Base-by-base conservation (phyloP, 2,329 filamentous ascomycete genomes). In the Aaosphaeria pasadenensis region DNA sequence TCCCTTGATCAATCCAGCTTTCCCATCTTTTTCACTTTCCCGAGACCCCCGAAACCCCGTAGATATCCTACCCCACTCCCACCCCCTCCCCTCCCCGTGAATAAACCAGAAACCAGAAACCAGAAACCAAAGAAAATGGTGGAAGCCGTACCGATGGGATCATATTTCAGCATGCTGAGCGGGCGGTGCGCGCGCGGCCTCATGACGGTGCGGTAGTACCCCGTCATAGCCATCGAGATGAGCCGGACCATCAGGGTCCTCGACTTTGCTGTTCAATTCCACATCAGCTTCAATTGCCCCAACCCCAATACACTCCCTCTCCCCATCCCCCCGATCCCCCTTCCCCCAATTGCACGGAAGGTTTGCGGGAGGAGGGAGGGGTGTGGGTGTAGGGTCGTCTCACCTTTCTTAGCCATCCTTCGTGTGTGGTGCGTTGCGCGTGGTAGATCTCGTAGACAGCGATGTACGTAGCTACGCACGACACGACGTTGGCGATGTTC, bases 161-260 rank as follows among this genome's bases (percentile, higher is more conserved):
- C 94, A 74, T 99, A 99, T 79, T 99, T 99, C 62, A 99, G 78
- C 90, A 99, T 94, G 77, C 91, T 95, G 74, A 99, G 82, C 48
- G 95, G 91, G 40, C 87, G 80, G 54, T 91, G 81, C 30, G 83
- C 81, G 59, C 94, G 86, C 9, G 91, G 91, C 50, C 95, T 86
- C 60, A 87, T 81, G 72, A 95, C 85, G 46, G 90, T 95, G 73
- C 92, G 91, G 80, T 92, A 99, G 81, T 91, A 99, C 66, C 94
- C 94, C 29, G 94, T 99, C 87, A 96, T 87, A 70, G 94, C 94
- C 94, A 99, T 99, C 55, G 91, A 96, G 71, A 99, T 79, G 59
- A 99, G 87, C 70, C 94, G 91, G 71, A 96, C 92, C 69, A 89
- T 83, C 70, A 99, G 86, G 58, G 92, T 87, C 71, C 95, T 90